Conservation (phyloP, 169 alveolate genomes). For the Cryptosporidium meleagridis region DNA sequence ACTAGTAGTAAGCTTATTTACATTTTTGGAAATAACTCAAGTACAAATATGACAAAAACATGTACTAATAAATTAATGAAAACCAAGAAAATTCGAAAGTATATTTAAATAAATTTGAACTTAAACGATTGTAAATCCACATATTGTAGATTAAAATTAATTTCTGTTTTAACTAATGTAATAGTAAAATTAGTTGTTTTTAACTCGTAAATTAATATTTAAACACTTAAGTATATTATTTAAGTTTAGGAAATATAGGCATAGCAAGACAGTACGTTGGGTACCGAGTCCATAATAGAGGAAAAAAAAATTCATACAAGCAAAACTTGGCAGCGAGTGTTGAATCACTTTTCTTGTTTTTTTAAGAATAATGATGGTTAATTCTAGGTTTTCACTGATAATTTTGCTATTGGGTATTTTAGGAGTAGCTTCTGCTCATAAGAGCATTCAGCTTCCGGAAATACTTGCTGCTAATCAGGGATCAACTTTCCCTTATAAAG, state of each 20-base stretch:
- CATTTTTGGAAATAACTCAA: too few species aligned
- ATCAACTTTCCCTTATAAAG: constrained; percentile 25
- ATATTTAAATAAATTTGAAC: too few species aligned
- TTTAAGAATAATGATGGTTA: background rate
- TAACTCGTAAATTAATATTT: background rate
- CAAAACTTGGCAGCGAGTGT: background rate
- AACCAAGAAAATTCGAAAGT: too few species aligned
- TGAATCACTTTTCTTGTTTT: background rate
- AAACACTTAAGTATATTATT: background rate
- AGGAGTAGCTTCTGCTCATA: background rate
- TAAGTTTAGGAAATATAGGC: background rate
- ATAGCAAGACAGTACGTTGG: background rate
- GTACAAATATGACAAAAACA: too few species aligned
- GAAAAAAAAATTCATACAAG: background rate
- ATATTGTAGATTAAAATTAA: background rate
- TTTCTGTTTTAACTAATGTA: background rate
- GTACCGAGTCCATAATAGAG: background rate
- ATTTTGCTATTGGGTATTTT: background rate
- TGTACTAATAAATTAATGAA: too few species aligned
- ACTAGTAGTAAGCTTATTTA: background rate
- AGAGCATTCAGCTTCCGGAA: background rate
- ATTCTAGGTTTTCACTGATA: constrained; percentile 3
- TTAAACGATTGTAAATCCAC: too few species aligned
- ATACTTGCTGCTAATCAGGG: background rate
- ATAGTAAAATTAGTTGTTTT: background rate